A percentile compares a stretch with the other conserved stretches of the same genome.
Evolutionary conservation across 73 alveolate genomes (phyloP).

Genomic region (Diophrys appendiculata): DNA sequence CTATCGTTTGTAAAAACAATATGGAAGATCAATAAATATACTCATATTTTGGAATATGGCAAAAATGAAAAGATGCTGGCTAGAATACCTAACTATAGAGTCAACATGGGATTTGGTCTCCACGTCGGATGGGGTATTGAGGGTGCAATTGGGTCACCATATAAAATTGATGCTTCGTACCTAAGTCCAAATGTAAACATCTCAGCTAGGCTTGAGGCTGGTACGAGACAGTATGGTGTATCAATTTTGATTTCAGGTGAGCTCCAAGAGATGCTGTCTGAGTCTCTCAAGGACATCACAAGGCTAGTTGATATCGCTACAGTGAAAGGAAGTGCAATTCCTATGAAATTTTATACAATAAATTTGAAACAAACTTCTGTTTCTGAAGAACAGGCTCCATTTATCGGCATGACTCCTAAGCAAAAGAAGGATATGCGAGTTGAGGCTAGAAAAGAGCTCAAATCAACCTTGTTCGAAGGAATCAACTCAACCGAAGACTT

Average conservation of each 20-base stretch:
- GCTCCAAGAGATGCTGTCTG: slow-evolving; percentile 49
- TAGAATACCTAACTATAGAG: slow-evolving; percentile 64
- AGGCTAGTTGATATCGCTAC: slow-evolving; percentile 84
- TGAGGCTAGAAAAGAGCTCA: slow-evolving; percentile 38
- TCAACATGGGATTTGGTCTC: slow-evolving; percentile 92
- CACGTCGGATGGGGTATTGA: slow-evolving; percentile 96
- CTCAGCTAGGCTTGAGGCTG: slow-evolving; percentile 81
- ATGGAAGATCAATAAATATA: slow-evolving; percentile 84
- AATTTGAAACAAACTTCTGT: slow-evolving; percentile 71
- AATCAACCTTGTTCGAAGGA: slow-evolving; percentile 4
- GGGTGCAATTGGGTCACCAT: slow-evolving; percentile 96
- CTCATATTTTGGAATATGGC: slow-evolving; percentile 81
- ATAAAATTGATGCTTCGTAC: slow-evolving; percentile 95
- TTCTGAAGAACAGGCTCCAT: slow-evolving; percentile 30
- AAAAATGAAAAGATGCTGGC: slow-evolving; percentile 63
- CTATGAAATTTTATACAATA: slow-evolving; percentile 80
- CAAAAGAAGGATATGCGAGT: slow-evolving; percentile 38
- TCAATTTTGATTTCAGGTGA: slow-evolving; percentile 60
- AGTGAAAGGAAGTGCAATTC: slow-evolving; percentile 88
- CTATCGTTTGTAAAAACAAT: slow-evolving; percentile 83
- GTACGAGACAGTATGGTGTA: slow-evolving; percentile 73
- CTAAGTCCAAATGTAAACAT: slow-evolving; percentile 86
- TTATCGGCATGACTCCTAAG: slow-evolving; percentile 11
- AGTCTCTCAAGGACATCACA: slow-evolving; percentile 60
- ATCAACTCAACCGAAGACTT: slow-evolving; percentile 35